These are phyloP conservation scores for Yamadazyma blattariae DNA, from an alignment of 1,139 yeast genomes.

Conservation along the genomic window DNA sequence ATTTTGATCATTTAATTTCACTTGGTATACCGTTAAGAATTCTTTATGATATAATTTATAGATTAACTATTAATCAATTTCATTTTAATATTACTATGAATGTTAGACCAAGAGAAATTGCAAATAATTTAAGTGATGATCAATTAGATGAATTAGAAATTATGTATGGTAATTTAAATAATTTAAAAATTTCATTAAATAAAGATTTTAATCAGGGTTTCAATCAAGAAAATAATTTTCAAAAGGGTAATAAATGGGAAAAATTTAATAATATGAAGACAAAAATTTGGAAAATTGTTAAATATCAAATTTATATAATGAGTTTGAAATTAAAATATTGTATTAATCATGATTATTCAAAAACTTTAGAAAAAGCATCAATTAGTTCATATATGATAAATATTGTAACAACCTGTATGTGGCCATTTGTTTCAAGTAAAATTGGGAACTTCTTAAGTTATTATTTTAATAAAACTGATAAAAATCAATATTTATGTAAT, in stretches of 20 bases:
- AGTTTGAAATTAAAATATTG: conserved; percentile 30
- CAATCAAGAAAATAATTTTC: not conserved
- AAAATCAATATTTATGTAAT: conserved; percentile 29
- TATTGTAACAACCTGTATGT: conserved; percentile 31
- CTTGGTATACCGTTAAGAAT: conserved; percentile 35
- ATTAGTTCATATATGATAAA: conserved; percentile 25
- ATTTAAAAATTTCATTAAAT: conserved; percentile 3
- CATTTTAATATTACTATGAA: conserved; percentile 38
- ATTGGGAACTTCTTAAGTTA: conserved; percentile 24
- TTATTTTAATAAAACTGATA: conserved; percentile 16
- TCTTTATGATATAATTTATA: conserved; percentile 36
- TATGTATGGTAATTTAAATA: conserved; percentile 15
- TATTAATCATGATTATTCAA: conserved; percentile 34
- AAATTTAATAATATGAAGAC: not conserved
- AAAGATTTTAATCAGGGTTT: not conserved
- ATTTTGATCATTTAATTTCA: conserved; percentile 32
- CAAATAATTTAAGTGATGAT: conserved; percentile 26
- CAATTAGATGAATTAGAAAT: conserved; percentile 29
- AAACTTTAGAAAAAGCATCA: conserved; percentile 13
- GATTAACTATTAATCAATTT: conserved; percentile 41
- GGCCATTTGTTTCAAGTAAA: conserved; percentile 42
- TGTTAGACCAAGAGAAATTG: conserved; percentile 35
- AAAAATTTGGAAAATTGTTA: conserved; percentile 11
- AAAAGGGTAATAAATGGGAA: not conserved
- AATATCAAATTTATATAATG: conserved; percentile 13